Evolutionary conservation across 2,329 filamentous ascomycete species (phyloP).

Genomic region (Decorospora gaudefroyi): DNA sequence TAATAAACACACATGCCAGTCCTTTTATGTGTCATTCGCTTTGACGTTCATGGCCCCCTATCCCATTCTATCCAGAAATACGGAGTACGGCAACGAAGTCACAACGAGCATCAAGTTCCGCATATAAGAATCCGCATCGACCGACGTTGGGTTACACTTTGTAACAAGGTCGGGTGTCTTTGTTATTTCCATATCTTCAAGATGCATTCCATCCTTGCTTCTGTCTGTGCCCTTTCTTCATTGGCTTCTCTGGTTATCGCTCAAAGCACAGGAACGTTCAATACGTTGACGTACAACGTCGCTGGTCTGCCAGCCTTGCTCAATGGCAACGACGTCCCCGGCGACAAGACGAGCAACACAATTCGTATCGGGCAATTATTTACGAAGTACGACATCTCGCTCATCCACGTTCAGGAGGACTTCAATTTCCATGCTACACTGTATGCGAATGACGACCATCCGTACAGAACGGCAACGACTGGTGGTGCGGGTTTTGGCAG

Average conservation of each 20-base stretch:
- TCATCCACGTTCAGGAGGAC: conserved; percentile 70
- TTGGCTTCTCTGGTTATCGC: conserved; percentile 15
- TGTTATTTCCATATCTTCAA: background rate
- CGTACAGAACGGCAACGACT: conserved; percentile 65
- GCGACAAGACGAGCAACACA: conserved; percentile 65
- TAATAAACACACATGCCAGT: conserved; percentile 20
- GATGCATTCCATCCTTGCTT: conserved; percentile 19
- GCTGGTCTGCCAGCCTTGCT: conserved; percentile 63
- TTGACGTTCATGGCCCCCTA: conserved; percentile 1
- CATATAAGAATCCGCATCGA: conserved; percentile 12
- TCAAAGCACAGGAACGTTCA: conserved; percentile 53
- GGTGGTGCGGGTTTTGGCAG: conserved; percentile 67
- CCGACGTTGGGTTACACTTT: background rate
- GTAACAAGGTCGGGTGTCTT: conserved; percentile 1
- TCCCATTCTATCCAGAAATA: background rate
- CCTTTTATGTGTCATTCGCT: conserved; percentile 14
- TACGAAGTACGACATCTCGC: conserved; percentile 61
- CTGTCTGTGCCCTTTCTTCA: conserved; percentile 12
- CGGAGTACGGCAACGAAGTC: conserved; percentile 2
- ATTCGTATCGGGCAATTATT: conserved; percentile 62
- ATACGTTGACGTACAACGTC: conserved; percentile 62
- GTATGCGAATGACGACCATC: conserved; percentile 64
- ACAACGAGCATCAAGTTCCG: background rate
- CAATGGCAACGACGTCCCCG: conserved; percentile 64
- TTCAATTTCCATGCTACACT: conserved; percentile 68